These are phyloP conservation scores for Pichia norvegensis DNA, from an alignment of 1,139 yeast species.

Conservation along the genomic window DNA sequence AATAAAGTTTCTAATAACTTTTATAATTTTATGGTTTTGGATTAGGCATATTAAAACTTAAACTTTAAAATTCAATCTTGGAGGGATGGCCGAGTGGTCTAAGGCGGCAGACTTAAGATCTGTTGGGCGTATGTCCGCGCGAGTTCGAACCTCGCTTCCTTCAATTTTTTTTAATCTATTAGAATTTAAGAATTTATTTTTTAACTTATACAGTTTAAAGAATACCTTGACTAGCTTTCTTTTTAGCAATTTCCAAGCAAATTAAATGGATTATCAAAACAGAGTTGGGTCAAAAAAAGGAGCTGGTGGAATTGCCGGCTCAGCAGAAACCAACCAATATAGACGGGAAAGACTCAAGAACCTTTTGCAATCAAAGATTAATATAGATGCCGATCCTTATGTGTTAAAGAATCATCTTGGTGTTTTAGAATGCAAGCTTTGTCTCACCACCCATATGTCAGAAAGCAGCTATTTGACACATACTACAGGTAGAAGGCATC, in stretches of 20 bases:
- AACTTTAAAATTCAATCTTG: constrained; percentile 11
- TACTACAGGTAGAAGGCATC: constrained; percentile 73
- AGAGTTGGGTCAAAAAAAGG: constrained; percentile 53
- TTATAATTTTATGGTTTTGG: too few species aligned
- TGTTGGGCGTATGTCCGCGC: constrained; percentile 53
- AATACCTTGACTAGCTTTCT: too few species aligned
- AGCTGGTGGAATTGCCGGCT: constrained; percentile 69
- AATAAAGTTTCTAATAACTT: too few species aligned
- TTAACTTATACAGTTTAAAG: neutral
- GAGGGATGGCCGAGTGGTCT: constrained; percentile 35
- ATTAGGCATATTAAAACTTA: neutral
- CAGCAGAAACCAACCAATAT: constrained; percentile 58
- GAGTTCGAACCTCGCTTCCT: constrained; percentile 85
- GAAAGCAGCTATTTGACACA: constrained; percentile 77
- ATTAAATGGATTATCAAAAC: constrained; percentile 47
- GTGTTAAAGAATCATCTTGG: constrained; percentile 70
- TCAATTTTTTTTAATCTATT: constrained; percentile 38
- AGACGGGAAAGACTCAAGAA: constrained; percentile 58
- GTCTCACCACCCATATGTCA: constrained; percentile 65
- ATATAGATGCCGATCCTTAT: constrained; percentile 70
- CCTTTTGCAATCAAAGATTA: constrained; percentile 54
- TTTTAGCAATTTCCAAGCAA: too few species aligned
- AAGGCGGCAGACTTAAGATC: constrained; percentile 34
- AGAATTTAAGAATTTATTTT: neutral
- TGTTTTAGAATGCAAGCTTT: constrained; percentile 63